phyloP scores from a whole-genome alignment of 2,329 filamentous ascomycete genomes.

The Talaromyces marneffei region DNA sequence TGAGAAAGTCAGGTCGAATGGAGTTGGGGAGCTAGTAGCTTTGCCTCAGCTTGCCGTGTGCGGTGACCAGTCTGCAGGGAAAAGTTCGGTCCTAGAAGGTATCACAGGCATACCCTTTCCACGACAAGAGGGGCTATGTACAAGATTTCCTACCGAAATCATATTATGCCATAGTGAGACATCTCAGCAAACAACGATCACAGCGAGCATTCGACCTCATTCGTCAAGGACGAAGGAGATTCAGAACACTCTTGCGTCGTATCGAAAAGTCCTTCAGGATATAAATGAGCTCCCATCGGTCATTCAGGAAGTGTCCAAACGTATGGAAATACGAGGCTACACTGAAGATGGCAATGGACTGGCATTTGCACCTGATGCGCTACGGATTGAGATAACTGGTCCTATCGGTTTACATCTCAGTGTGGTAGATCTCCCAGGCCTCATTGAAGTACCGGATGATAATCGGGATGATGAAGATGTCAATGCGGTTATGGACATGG shows the following conservation, averaged over 20 bases:
- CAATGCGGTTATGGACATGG: background rate
- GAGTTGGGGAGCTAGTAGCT: background rate
- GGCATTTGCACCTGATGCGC: background rate
- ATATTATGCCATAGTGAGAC: background rate
- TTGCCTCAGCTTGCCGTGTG: background rate
- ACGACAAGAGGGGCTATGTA: background rate
- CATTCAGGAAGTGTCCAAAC: background rate
- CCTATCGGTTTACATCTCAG: background rate
- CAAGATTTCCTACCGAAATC: constrained; percentile 3
- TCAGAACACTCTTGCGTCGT: background rate
- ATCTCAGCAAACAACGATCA: background rate
- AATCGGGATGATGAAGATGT: background rate
- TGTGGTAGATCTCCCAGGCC: constrained; percentile 1
- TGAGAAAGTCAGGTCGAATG: background rate
- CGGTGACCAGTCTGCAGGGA: background rate
- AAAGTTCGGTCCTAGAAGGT: background rate
- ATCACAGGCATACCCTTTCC: background rate
- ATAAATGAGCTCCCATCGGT: background rate
- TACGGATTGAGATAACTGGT: background rate
- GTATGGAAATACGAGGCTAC: background rate
- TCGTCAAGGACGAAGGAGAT: background rate
- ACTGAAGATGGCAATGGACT: background rate
- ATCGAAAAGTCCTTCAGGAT: background rate
- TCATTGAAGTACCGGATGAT: background rate
- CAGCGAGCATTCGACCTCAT: background rate